Conservation (phyloP, 176 grass and related monocot species). For the Juncus inflexus region DNA sequence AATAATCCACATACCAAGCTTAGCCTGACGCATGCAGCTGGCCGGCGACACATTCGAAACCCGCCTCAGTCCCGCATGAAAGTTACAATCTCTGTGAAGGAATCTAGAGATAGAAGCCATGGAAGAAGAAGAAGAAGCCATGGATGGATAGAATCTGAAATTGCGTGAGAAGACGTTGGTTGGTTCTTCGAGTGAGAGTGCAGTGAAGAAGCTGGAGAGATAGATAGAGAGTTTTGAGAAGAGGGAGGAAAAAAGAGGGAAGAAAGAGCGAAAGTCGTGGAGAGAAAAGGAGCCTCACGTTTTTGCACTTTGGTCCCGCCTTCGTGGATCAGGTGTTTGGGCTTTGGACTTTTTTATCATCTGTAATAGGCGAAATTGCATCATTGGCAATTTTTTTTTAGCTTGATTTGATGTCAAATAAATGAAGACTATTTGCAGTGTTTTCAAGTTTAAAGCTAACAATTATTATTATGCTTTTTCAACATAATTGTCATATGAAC, state of each 20-base stretch:
- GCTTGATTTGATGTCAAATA: too few species aligned
- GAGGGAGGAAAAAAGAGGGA: neutral
- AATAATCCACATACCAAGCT: neutral
- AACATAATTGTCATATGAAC: too few species aligned
- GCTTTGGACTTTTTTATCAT: neutral
- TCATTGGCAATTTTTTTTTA: neutral
- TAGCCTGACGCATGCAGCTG: slow-evolving; percentile 5
- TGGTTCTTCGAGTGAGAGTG: neutral
- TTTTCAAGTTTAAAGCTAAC: too few species aligned
- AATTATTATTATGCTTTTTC: too few species aligned
- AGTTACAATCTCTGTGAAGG: slow-evolving; percentile 33
- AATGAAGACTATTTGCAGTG: too few species aligned
- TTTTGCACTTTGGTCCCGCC: slow-evolving; percentile 11
- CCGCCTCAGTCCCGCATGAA: slow-evolving; percentile 7
- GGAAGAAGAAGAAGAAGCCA: slow-evolving; percentile 27
- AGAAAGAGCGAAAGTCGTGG: neutral
- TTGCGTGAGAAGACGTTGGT: neutral
- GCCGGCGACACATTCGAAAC: slow-evolving; percentile 2
- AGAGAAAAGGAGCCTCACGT: slow-evolving; percentile 15
- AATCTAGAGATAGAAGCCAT: slow-evolving; percentile 71
- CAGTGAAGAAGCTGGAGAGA: neutral
- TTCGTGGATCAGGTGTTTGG: slow-evolving; percentile 3
- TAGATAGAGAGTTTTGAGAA: slow-evolving; percentile 7
- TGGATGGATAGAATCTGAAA: slow-evolving; percentile 15
- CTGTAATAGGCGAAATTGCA: neutral